Base-by-base conservation (phyloP, 2,329 filamentous ascomycete species). In the Aspergillus sp. region DNA sequence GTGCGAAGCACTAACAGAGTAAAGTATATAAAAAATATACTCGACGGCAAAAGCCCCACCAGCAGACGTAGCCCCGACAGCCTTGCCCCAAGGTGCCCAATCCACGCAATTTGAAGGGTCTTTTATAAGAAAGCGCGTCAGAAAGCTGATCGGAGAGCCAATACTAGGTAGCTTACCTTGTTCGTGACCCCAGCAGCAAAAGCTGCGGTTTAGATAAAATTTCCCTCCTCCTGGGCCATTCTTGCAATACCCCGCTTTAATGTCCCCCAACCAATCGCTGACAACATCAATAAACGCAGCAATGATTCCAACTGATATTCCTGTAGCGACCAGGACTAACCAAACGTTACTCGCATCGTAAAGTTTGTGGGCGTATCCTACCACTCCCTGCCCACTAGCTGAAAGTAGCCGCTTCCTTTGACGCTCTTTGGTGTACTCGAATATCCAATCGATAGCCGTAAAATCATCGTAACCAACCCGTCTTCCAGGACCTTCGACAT, bases 391-490 rank as follows among this genome's bases (percentile, higher is more conserved):
- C 7, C 86, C 83, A 66, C 83, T 85, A 0, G 89, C 85, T 55
- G 86, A 84, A 18, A 99, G 80, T 30, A 89, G 84, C n/a, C 91
- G 85, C 67, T 96, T 78, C 22, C 95, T 86, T 73, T 96, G 91
- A 18, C 95, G 86, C 77, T 99, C 95, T 74, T 97, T 97, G 52
- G 90, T 95, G 71, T 98, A 96, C 75, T 99, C 95, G 68, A 96
- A 98, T 71, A 98, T 98, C 95, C 95, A 99, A 78, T 99, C 95
- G 72, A 99, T 99, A 57, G 95, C 93, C 15, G 93, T 97, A 72
- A 97, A 81, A 76, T 99, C 90, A 70, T 97, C 93, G 77, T 99
- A 99, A 54, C 90, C 93, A 38, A 97, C 93, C 69, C 95, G 86
- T 53, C 91, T 85, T 1, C 93, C 93, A 0, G 91, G 92, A 1